Base-by-base conservation (phyloP, 495 filamentous ascomycete species). In the Sabuloglossum arenarium region DNA sequence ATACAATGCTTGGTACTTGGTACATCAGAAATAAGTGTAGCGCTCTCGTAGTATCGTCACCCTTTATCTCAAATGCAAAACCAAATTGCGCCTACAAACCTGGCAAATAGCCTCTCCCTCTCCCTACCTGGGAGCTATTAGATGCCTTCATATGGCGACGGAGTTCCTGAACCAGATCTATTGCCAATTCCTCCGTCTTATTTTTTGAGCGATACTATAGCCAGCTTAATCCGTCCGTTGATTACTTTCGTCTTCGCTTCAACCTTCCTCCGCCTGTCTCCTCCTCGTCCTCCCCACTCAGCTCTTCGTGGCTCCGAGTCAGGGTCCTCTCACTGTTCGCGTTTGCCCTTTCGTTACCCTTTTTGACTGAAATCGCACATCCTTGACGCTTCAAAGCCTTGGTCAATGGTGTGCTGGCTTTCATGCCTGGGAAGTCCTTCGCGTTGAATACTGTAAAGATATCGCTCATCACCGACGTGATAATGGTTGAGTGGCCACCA, bases 381-480 rank as follows among this genome's bases (percentile, higher is more conserved):
- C 84, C 84, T 68, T 88, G 84, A 61, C 78, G 71, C 65, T 85
- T 84, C 54, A 88, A 67, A 29, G 75, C 70, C 65, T 82, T 82
- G 27, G 83, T 84, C 31, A 88, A 63, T 24, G 72, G 67, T 25
- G 80, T 84, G 63, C 79, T 84, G 0, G 81, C 79, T 55, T 79
- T 72, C 91, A 97, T 95, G 8, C 91, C 90, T 0, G 87, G 86
- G 60, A 97, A 97, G 66, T 96, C 90, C 65, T 96, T 96, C n/a
- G 90, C 88, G 21, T 86, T 87, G 66, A 82, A 95, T 23, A 96
- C 91, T 24, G 81, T 80, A 64, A 97, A 96, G 9, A 79, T 70
- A 43, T 86, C 80, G 58, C 83, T 89, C 76, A 85, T 80, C 16
- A 75, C 75, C 30, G 78, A 73, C 0, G 81, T 79, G 6, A 84